Base-by-base conservation (phyloP, 1,284 basidiomycete species). In the Malassezia slooffiae region DNA sequence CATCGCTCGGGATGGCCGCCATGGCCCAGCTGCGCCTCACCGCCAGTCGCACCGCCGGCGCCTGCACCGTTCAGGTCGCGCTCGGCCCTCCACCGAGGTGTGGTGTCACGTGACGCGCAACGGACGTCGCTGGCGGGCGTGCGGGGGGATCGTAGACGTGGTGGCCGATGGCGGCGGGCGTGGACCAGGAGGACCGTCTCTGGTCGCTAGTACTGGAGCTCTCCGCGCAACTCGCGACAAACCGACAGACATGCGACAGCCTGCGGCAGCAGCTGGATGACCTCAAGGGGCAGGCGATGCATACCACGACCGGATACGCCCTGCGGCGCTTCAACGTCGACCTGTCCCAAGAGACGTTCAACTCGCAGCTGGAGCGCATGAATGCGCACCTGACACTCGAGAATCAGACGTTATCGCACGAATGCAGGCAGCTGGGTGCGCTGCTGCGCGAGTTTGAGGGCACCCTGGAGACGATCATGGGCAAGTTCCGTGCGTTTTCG, bases 401-500 rank as follows among this genome's bases (percentile, higher is more conserved):
- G 72, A 96, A 96, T 69, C 89, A 93, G 65, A 77, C 80, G 0
- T 74, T 97, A 1, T 75, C 85, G 38, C 82, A 95, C 55, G 91
- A 97, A 72, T 95, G 96, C 74, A 88, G 85, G 70, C 88, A 95
- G 68, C 77, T 96, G 22, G 83, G 82, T 47, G 68, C 79, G 20
- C 75, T 97, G 20, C 74, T 97, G 45, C 89, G 89, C 60, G 93
- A 97, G 71, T 91, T 93, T 68, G 91, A 97, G 70, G 76, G 77
- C 50, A 95, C 90, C 1, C 78, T 97, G 72, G 90, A 96, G 65
- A 88, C 81, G 26, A 84, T 97, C 67, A 96, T 97, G 91, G 74
- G 79, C 47, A 95, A 95, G 72, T 96, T 96, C 70, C 78, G 90
- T 40, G 82, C 82, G 51, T 84, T 95, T 62, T 80, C 88, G 84